Evolutionary conservation across 176 grass and related monocot genomes (phyloP).

Genomic region (Avena insularis): DNA sequence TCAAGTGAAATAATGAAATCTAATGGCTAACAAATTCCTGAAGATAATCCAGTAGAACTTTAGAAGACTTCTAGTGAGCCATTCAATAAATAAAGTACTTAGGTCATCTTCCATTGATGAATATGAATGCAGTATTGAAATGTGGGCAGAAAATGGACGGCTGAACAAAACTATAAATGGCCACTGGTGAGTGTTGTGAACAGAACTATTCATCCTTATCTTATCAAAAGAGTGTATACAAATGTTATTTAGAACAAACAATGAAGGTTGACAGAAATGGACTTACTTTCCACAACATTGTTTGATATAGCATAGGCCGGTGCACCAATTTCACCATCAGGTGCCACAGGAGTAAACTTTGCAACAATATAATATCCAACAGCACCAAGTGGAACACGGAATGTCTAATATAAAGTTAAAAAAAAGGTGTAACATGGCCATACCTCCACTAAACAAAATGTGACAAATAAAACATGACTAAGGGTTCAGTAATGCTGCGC

Average conservation of each 20-base stretch:
- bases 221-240: background rate
- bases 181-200: slow-evolving; percentile 14
- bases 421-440: slow-evolving; percentile 30
- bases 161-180: slow-evolving; percentile 19
- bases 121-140: slow-evolving; percentile 14
- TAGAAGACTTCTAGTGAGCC: background rate
- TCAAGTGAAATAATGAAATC: slow-evolving; percentile 32
- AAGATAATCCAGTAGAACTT: slow-evolving; percentile 13
- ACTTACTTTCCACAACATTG: slow-evolving; percentile 90
- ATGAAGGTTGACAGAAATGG: slow-evolving; percentile 14
- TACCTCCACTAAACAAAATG: slow-evolving; percentile 36
- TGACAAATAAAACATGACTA: slow-evolving; percentile 30
- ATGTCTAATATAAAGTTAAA: slow-evolving; percentile 57
- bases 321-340: slow-evolving; percentile 93
- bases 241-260: background rate
- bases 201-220: slow-evolving; percentile 1
- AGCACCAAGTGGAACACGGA: slow-evolving; percentile 82
- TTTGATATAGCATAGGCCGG: slow-evolving; percentile 77
- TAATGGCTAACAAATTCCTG: slow-evolving; percentile 11
- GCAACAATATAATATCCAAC: slow-evolving; percentile 85
- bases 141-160: background rate
- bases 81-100: slow-evolving; percentile 27
- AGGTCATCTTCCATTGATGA: background rate
- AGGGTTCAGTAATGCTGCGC: slow-evolving; percentile 21
- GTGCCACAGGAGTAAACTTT: slow-evolving; percentile 83